Evolutionary conservation across 106 monocot species (phyloP).

Genomic region (Iris macrosiphon): DNA sequence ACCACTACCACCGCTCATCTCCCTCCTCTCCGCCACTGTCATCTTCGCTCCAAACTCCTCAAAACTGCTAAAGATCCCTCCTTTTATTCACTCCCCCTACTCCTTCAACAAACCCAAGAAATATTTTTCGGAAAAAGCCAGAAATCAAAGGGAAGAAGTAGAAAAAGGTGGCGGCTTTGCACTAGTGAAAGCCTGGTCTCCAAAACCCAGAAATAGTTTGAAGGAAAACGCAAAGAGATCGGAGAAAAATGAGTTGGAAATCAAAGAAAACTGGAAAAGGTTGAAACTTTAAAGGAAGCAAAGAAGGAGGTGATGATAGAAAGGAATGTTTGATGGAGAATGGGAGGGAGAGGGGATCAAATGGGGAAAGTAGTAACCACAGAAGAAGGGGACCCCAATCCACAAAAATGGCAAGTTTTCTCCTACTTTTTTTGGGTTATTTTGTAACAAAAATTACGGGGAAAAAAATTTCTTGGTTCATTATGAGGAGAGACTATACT

Average conservation of each 20-base stretch:
- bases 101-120: not conserved
- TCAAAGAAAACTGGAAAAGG: not conserved
- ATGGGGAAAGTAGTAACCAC: not conserved
- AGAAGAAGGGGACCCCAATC: not conserved
- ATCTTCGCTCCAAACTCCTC: conserved; percentile 1
- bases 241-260: not conserved
- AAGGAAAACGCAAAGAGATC: not conserved
- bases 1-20: no score
- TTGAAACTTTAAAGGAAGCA: conserved; percentile 1
- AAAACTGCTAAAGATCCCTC: not conserved
- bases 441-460: no score
- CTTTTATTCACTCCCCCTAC: no score
- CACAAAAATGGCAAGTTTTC: conserved; percentile 6
- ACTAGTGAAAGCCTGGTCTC: not conserved
- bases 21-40: conserved; percentile 12
- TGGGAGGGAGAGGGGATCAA: not conserved
- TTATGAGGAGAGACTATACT: no score
- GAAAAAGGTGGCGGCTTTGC: conserved; percentile 3
- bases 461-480: no score
- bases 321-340: conserved; percentile 11
- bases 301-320: not conserved
- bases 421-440: not conserved
- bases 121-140: not conserved
- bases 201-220: not conserved
- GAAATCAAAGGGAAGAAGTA: not conserved